A percentile compares a stretch with the other conserved stretches of the same genome.
These are phyloP conservation scores for Ceratocystis colombiana DNA, from an alignment of 2,329 filamentous ascomycete species.

Conservation along the genomic window DNA sequence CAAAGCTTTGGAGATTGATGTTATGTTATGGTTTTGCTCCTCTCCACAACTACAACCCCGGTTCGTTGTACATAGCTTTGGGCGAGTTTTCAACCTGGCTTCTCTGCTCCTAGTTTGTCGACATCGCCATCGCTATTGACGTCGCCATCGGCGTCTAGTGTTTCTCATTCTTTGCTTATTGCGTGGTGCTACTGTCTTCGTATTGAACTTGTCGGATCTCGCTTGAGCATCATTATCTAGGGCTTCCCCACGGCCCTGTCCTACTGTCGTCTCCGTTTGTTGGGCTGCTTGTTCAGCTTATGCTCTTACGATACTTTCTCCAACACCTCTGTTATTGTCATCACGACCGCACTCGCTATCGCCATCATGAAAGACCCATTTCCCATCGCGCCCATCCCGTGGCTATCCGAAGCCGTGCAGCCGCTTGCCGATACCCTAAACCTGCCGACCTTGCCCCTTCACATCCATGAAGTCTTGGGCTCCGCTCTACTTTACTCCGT, in stretches of 20 bases:
- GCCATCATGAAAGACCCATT: slow-evolving; percentile 62
- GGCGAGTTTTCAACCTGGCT: background rate
- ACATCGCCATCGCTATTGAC: background rate
- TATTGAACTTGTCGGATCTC: background rate
- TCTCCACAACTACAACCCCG: background rate
- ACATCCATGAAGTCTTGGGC: slow-evolving; percentile 65
- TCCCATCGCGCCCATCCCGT: slow-evolving; percentile 51
- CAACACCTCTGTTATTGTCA: background rate
- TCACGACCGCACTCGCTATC: background rate
- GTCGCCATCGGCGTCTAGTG: background rate
- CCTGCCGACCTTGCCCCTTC: slow-evolving; percentile 59
- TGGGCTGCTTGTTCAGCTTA: background rate
- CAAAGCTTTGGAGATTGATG: slow-evolving; percentile 7
- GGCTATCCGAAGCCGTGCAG: slow-evolving; percentile 46
- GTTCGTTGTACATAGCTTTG: background rate
- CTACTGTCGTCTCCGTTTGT: background rate
- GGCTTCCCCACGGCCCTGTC: background rate
- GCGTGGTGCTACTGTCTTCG: background rate
- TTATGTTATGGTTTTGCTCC: background rate
- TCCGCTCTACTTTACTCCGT: slow-evolving; percentile 59
- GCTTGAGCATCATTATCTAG: background rate
- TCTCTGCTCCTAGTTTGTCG: background rate
- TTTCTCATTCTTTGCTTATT: background rate
- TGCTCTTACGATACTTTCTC: background rate
- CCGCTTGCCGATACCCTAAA: slow-evolving; percentile 53